Evolutionary conservation across 2,329 filamentous ascomycete genomes (phyloP).

Genomic region (Fusarium annulatum): DNA sequence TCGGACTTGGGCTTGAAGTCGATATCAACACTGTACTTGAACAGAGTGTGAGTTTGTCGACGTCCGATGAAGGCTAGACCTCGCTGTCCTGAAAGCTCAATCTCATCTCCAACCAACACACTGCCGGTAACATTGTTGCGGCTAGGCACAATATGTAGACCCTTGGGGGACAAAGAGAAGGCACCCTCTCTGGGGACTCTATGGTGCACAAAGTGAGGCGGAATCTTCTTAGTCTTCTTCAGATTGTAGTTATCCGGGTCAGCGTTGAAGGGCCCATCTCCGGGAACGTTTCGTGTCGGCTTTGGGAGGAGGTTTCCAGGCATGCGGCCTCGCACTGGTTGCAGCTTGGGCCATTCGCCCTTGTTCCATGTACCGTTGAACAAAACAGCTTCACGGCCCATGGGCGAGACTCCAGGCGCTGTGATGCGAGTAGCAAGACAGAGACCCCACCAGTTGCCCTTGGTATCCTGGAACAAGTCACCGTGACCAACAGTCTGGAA

Average conservation of each 20-base stretch:
- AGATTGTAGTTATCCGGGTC: constrained; percentile 20
- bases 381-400: constrained; percentile 60
- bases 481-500: constrained; percentile 49
- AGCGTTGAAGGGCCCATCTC: constrained; percentile 11
- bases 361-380: constrained; percentile 61
- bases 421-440: constrained; percentile 48
- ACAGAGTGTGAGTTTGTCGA: constrained; percentile 22
- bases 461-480: constrained; percentile 48
- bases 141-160: constrained; percentile 8
- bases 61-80: constrained; percentile 27
- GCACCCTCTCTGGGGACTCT: constrained; percentile 2
- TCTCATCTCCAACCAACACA: not conserved
- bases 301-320: constrained; percentile 39
- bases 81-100: constrained; percentile 14
- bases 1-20: not conserved
- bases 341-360: constrained; percentile 60
- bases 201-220: constrained; percentile 19
- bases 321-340: constrained; percentile 46
- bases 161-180: constrained; percentile 3
- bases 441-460: constrained; percentile 60
- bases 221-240: not conserved
- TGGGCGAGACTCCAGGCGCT: constrained; percentile 49
- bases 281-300: not conserved
- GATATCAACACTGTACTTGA: constrained; percentile 22
- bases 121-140: constrained; percentile 18